Evolutionary conservation across 2,329 filamentous ascomycete species (phyloP).

Genomic region (Didymella glomerata): DNA sequence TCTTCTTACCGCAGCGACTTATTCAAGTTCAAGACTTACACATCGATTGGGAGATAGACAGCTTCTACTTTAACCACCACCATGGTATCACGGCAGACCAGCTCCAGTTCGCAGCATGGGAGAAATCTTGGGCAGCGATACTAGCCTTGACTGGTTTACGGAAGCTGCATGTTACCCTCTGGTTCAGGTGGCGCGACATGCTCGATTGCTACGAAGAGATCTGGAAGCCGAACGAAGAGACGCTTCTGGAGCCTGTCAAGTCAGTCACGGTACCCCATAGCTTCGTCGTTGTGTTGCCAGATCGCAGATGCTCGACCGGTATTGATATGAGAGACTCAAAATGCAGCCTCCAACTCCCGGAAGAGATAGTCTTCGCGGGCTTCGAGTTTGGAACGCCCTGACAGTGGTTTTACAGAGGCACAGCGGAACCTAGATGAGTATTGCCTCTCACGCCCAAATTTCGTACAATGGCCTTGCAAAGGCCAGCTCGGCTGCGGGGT

Average conservation of each 20-base stretch:
- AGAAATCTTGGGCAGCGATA: conserved; percentile 28
- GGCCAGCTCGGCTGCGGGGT: no score
- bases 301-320: conserved; percentile 22
- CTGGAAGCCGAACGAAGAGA: conserved; percentile 25
- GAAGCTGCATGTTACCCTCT: conserved; percentile 26
- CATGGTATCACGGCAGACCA: background rate
- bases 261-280: conserved; percentile 22
- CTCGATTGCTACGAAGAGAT: conserved; percentile 18
- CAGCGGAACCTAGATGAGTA: background rate
- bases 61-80: conserved; percentile 16
- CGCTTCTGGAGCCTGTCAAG: conserved; percentile 26
- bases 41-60: conserved; percentile 30
- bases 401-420: background rate
- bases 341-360: conserved; percentile 24
- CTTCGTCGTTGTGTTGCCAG: conserved; percentile 32
- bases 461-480: no score
- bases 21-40: conserved; percentile 27
- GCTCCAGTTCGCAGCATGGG: conserved; percentile 22
- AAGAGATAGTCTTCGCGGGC: background rate
- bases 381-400: background rate
- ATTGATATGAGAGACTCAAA: conserved; percentile 25
- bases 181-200: conserved; percentile 14
- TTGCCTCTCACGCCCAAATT: background rate
- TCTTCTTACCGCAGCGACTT: conserved; percentile 32
- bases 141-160: conserved; percentile 28